Evolutionary conservation across 139 green algal species (phyloP).

Genomic region (Volvox africanus): DNA sequence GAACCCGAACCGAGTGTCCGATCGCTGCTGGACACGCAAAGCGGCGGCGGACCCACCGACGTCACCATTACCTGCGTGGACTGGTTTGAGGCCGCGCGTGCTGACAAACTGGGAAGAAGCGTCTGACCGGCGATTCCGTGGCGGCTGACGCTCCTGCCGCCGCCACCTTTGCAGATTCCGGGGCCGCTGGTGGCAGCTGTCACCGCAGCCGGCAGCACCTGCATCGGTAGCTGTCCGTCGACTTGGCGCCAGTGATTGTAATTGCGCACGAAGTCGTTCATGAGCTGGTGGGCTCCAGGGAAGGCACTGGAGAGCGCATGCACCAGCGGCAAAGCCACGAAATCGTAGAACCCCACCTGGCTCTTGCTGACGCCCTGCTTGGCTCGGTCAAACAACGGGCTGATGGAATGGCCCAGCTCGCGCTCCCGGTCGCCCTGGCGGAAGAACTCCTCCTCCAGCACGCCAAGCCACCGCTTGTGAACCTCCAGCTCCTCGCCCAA

Average conservation of each 20-base stretch:
- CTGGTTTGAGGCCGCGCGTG: too few relatives aligned
- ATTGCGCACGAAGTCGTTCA: constrained; percentile 24
- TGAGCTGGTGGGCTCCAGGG: constrained; percentile 11
- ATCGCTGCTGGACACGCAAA: too few relatives aligned
- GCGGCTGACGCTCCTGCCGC: too few relatives aligned
- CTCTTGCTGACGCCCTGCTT: constrained; percentile 53
- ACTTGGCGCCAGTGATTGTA: constrained; percentile 35
- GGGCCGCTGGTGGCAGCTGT: background rate
- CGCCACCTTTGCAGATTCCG: background rate
- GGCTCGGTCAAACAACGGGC: constrained; percentile 57
- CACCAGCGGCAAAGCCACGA: constrained; percentile 37
- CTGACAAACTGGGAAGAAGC: too few relatives aligned
- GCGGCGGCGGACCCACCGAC: too few relatives aligned
- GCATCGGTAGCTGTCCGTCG: constrained; percentile 10
- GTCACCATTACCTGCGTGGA: too few relatives aligned
- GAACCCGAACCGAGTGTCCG: too few relatives aligned
- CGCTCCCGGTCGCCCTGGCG: constrained; percentile 54
- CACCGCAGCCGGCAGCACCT: background rate
- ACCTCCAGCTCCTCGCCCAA: constrained; percentile 57
- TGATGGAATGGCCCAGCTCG: constrained; percentile 52
- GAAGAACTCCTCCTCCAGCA: constrained; percentile 54
- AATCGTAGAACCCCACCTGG: constrained; percentile 55
- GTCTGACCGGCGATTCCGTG: too few relatives aligned
- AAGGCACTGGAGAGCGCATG: constrained; percentile 37
- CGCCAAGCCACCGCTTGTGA: constrained; percentile 53